Conservation (phyloP, 1,284 basidiomycete species). For the Cutaneotrichosporon sp. region DNA sequence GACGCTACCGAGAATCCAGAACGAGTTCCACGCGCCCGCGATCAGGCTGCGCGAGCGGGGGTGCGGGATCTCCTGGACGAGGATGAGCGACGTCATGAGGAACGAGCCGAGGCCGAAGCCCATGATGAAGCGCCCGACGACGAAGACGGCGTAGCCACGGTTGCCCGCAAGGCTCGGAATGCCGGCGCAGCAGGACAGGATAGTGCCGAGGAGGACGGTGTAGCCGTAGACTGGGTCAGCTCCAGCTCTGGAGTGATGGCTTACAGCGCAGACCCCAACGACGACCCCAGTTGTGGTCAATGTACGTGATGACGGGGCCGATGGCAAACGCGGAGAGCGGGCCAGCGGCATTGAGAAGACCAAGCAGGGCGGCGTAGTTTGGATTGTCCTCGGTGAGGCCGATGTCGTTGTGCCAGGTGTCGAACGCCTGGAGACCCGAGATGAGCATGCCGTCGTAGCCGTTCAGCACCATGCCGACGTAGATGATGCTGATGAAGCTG, state of each 20-base stretch:
- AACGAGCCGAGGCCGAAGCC: slow-evolving; percentile 54
- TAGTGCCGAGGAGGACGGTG: slow-evolving; percentile 47
- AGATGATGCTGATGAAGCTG: slow-evolving; percentile 54
- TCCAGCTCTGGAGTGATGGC: slow-evolving; percentile 6
- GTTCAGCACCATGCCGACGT: slow-evolving; percentile 54
- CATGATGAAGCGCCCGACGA: slow-evolving; percentile 49
- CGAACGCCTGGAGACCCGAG: slow-evolving; percentile 51
- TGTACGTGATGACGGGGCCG: slow-evolving; percentile 51
- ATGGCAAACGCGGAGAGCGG: slow-evolving; percentile 49
- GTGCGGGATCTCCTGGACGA: slow-evolving; percentile 55
- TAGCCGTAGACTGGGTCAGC: slow-evolving; percentile 51
- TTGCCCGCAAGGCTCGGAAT: slow-evolving; percentile 44
- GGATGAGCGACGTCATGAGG: slow-evolving; percentile 54
- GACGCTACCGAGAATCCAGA: slow-evolving; percentile 37
- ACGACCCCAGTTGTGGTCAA: slow-evolving; percentile 50
- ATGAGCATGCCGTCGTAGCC: slow-evolving; percentile 55
- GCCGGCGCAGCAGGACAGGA: slow-evolving; percentile 51
- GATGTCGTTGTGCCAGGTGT: slow-evolving; percentile 52
- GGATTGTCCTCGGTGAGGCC: slow-evolving; percentile 27
- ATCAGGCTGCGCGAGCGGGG: slow-evolving; percentile 44
- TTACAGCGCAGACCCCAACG: slow-evolving; percentile 54
- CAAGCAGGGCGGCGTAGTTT: slow-evolving; percentile 39
- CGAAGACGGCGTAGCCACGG: slow-evolving; percentile 52
- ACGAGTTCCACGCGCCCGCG: slow-evolving; percentile 52
- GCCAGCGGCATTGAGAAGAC: slow-evolving; percentile 51